A percentile compares a stretch with the other conserved stretches of the same genome.
These are phyloP conservation scores for Hericium alpestre DNA, from an alignment of 768 basidiomycete genomes.

Conservation along the genomic window DNA sequence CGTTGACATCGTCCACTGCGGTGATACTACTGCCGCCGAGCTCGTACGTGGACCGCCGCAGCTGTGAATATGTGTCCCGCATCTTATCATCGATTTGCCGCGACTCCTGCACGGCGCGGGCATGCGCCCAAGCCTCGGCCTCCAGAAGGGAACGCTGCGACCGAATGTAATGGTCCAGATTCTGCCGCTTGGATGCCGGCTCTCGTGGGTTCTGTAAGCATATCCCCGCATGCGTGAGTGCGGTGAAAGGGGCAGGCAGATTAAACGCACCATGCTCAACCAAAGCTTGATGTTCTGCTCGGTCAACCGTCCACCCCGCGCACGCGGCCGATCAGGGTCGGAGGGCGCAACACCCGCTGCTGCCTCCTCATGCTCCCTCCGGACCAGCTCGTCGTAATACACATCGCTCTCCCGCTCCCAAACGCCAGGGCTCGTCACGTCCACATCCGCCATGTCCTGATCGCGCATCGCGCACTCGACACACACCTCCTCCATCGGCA, in stretches of 20 bases:
- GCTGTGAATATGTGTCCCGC: constrained; percentile 70
- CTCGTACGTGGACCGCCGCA: constrained; percentile 73
- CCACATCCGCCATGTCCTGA: constrained; percentile 93
- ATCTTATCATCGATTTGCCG: constrained; percentile 64
- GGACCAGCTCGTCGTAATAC: constrained; percentile 64
- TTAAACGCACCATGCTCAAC: constrained; percentile 54
- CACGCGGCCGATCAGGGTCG: constrained; percentile 46
- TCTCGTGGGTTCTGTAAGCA: constrained; percentile 74
- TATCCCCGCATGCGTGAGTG: neutral
- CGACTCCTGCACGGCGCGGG: constrained; percentile 69
- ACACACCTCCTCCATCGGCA: constrained; percentile 70
- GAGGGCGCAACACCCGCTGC: constrained; percentile 39
- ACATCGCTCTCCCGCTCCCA: constrained; percentile 91
- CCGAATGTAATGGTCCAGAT: constrained; percentile 72
- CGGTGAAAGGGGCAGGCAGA: neutral
- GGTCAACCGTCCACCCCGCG: constrained; percentile 58
- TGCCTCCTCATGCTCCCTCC: constrained; percentile 64
- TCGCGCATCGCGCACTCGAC: constrained; percentile 98
- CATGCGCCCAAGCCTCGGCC: constrained; percentile 71
- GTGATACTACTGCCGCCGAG: constrained; percentile 36
- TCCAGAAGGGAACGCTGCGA: constrained; percentile 72
- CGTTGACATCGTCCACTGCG: constrained; percentile 42
- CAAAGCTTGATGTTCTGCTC: constrained; percentile 77
- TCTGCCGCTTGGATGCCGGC: constrained; percentile 74
- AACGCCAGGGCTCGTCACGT: constrained; percentile 72